A percentile compares a stretch with the other conserved stretches of the same genome.
phyloP scores from a whole-genome alignment of 768 basidiomycete genomes.

The Lanmaoa rubissima region DNA sequence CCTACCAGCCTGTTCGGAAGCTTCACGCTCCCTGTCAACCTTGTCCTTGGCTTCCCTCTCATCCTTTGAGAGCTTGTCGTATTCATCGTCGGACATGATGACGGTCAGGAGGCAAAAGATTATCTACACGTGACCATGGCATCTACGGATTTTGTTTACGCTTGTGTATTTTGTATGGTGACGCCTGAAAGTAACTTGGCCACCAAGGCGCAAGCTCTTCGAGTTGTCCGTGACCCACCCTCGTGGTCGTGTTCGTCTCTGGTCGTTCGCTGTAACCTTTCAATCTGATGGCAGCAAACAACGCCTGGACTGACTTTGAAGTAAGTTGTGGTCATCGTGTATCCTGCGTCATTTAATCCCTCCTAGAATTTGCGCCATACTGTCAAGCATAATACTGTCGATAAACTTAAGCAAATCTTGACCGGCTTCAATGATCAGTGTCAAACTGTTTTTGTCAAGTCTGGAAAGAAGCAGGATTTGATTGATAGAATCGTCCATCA shows the following conservation, averaged over 20 bases:
- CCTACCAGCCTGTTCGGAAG: constrained; percentile 82
- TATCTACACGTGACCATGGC: constrained; percentile 27
- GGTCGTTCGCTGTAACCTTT: constrained; percentile 3
- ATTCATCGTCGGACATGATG: constrained; percentile 47
- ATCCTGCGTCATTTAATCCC: constrained; percentile 17
- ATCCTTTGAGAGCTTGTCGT: constrained; percentile 75
- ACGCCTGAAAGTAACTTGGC: constrained; percentile 19
- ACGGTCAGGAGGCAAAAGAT: constrained; percentile 22
- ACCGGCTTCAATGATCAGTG: constrained; percentile 79
- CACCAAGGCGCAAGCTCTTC: constrained; percentile 8
- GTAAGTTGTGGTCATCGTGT: constrained; percentile 38
- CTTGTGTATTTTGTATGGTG: constrained; percentile 31
- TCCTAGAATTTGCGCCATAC: constrained; percentile 64
- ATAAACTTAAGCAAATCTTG: constrained; percentile 81
- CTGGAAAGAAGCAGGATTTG: constrained; percentile 85
- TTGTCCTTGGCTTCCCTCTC: constrained; percentile 75
- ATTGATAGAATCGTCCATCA: constrained; percentile 68
- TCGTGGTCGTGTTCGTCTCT: constrained; percentile 11
- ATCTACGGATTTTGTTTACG: constrained; percentile 26
- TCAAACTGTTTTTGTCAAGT: constrained; percentile 60
- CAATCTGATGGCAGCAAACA: constrained; percentile 55
- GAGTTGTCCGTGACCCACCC: constrained; percentile 5
- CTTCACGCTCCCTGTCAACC: constrained; percentile 65
- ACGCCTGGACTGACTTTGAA: constrained; percentile 73
- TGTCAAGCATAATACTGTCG: constrained; percentile 78